Evolutionary conservation across 78 protist species (phyloP).

Genomic region (Chrysochromulina parva): DNA sequence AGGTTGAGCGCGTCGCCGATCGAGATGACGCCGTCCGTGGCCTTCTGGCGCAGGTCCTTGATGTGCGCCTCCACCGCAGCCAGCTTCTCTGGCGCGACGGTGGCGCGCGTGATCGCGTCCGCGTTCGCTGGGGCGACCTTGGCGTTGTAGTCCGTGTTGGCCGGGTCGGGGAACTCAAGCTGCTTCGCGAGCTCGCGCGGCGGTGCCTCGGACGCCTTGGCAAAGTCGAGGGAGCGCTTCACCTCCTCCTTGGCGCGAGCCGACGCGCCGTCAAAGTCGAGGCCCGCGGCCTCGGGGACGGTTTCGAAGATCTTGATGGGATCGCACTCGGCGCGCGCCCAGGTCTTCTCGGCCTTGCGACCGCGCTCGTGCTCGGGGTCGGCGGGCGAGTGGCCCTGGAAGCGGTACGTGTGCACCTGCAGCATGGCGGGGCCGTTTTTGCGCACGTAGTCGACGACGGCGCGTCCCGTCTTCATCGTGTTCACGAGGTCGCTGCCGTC

Average conservation of each 20-base stretch:
- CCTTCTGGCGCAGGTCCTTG: not conserved
- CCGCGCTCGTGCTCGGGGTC: slow-evolving; percentile 57
- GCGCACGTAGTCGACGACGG: slow-evolving; percentile 41
- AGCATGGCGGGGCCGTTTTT: slow-evolving; percentile 24
- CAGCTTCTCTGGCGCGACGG: not conserved
- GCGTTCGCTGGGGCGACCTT: not conserved
- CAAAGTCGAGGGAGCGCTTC: slow-evolving; percentile 14
- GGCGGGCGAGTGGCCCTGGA: slow-evolving; percentile 46
- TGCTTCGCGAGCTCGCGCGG: slow-evolving; percentile 39
- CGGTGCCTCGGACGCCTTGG: slow-evolving; percentile 14
- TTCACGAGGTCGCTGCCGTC: slow-evolving; percentile 2
- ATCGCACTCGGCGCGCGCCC: slow-evolving; percentile 42
- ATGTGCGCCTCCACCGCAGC: not conserved
- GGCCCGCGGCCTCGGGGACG: too few relatives aligned
- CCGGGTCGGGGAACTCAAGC: slow-evolving; percentile 44
- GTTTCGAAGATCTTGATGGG: slow-evolving; percentile 45
- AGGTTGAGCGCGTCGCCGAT: slow-evolving; percentile 47
- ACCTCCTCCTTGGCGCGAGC: not conserved
- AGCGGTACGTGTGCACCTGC: slow-evolving; percentile 45
- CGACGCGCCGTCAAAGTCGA: not conserved
- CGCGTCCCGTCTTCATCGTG: slow-evolving; percentile 10
- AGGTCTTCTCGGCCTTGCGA: slow-evolving; percentile 42
- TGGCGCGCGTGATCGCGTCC: not conserved
- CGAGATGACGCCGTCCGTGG: slow-evolving; percentile 12
- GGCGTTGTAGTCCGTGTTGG: slow-evolving; percentile 38